A percentile compares a stretch with the other conserved stretches of the same genome.
These are phyloP conservation scores for Sporothrix curviconia DNA, from an alignment of 2,329 filamentous ascomycete genomes.

Conservation along the genomic window DNA sequence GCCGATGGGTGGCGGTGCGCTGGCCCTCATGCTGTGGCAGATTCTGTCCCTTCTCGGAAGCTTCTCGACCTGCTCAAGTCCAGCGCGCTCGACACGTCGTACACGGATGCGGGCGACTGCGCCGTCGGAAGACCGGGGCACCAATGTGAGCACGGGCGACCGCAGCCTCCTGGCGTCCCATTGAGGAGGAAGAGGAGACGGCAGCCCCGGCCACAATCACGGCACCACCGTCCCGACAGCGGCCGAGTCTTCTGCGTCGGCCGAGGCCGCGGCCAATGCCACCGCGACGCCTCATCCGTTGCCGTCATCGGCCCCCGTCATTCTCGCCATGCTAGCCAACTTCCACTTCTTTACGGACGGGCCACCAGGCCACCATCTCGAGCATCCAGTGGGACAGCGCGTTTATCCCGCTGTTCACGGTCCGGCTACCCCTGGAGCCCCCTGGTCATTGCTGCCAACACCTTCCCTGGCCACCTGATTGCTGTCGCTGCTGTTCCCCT, in stretches of 20 bases:
- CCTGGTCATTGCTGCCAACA: slow-evolving; percentile 74
- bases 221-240: not conserved
- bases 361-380: slow-evolving; percentile 81
- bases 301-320: slow-evolving; percentile 74
- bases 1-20: slow-evolving; percentile 83
- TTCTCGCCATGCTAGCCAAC: slow-evolving; percentile 81
- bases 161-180: slow-evolving; percentile 8
- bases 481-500: slow-evolving; percentile 74
- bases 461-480: slow-evolving; percentile 81
- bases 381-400: slow-evolving; percentile 95
- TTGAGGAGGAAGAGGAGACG: slow-evolving; percentile 10
- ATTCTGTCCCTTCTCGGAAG: slow-evolving; percentile 70
- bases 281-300: slow-evolving; percentile 54
- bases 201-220: not conserved
- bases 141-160: no score
- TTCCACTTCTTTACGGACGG: slow-evolving; percentile 98
- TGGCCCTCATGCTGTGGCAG: slow-evolving; percentile 80
- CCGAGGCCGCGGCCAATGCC: slow-evolving; percentile 21
- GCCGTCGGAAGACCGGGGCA: no score
- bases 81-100: slow-evolving; percentile 22
- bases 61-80: slow-evolving; percentile 55
- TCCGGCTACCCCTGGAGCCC: slow-evolving; percentile 89
- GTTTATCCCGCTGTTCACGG: slow-evolving; percentile 77
- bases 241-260: not conserved
- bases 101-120: not conserved